Base-by-base conservation (phyloP, 2,329 filamentous ascomycete genomes). In the Alternaria longipes region DNA sequence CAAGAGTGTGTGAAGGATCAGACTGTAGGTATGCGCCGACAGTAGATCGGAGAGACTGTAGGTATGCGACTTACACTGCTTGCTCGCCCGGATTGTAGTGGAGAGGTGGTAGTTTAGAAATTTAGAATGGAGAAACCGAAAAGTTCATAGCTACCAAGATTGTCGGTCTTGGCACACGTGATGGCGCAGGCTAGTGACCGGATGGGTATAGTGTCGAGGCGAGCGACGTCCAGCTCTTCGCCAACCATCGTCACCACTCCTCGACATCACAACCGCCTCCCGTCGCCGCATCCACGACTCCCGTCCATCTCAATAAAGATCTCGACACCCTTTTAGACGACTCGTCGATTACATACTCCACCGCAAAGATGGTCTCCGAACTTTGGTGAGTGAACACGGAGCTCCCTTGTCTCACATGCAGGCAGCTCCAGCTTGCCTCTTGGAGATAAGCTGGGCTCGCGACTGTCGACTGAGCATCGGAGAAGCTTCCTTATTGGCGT, bases 321-420 rank as follows among this genome's bases (percentile, higher is more conserved):
- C 69, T 64, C 59, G 42, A 65, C 57, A 28, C 50, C 62, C 46
- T 65, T 67, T 64, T 56, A 64, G 65, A 70, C 64, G 59, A 55
- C 46, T 59, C 50, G 54, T 69, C 65, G 60, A 70, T 46, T 51
- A 52, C 62, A 56, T 64, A 68, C 38, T 70, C 49, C 62, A 65
- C 74, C 69, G 71, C 74, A 85, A 90, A 83, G 78, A 94, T 95
- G 91, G 82, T 89, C 80, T 84, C 90, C 76, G 91, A 94, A 85
- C 87, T 90, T 81, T 95, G 92, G 92, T 95, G 87, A 84, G 90
- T 88, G 79, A 64, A 41, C 60, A 62, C 66, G 69, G 67, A 73
- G 72, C 73, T 77, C 70, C 67, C 63, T 58, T 63, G 66, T 67
- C 50, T 54, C 59, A 62, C 63, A 62, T 64, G 56, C 69, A 69